phyloP scores from a whole-genome alignment of 352 stramenopile genomes.

The Globisporangium nodosum region DNA sequence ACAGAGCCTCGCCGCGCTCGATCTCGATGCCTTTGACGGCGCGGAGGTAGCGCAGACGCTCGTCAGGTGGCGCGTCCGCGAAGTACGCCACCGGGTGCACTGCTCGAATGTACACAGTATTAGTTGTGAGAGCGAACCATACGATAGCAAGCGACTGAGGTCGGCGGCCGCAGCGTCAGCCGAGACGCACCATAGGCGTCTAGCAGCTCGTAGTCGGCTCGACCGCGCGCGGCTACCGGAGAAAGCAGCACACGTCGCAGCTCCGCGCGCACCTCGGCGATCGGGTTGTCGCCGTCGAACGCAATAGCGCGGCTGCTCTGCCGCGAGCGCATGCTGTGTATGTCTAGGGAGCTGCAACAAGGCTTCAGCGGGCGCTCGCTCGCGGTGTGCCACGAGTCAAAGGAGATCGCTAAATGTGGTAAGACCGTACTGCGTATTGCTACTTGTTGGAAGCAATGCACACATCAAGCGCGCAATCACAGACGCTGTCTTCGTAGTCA shows the following conservation, averaged over 20 bases:
- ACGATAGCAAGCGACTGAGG: neutral
- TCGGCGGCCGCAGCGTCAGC: neutral
- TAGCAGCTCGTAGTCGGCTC: slow-evolving; percentile 63
- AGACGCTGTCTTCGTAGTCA: too few species aligned
- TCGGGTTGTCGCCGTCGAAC: slow-evolving; percentile 23
- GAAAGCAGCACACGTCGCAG: slow-evolving; percentile 44
- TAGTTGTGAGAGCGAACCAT: neutral
- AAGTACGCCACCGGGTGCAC: slow-evolving; percentile 66
- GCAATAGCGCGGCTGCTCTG: slow-evolving; percentile 1
- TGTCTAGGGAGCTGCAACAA: too few species aligned
- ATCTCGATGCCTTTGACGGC: slow-evolving; percentile 62
- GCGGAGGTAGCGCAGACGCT: slow-evolving; percentile 56
- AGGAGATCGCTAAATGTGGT: too few species aligned
- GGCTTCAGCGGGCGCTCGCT: too few species aligned
- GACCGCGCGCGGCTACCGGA: slow-evolving; percentile 30
- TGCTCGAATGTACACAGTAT: slow-evolving; percentile 7
- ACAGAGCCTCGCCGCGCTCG: slow-evolving; percentile 55
- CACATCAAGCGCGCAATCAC: too few species aligned
- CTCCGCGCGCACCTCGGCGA: slow-evolving; percentile 30
- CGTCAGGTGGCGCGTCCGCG: slow-evolving; percentile 38
- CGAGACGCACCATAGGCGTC: slow-evolving; percentile 43
- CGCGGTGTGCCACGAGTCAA: too few species aligned
- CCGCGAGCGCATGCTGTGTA: too few species aligned
- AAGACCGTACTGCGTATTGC: too few species aligned
- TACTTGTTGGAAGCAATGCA: too few species aligned